Evolutionary conservation across 1,284 basidiomycete genomes (phyloP).

Genomic region (Sanghuangporus weigelae): DNA sequence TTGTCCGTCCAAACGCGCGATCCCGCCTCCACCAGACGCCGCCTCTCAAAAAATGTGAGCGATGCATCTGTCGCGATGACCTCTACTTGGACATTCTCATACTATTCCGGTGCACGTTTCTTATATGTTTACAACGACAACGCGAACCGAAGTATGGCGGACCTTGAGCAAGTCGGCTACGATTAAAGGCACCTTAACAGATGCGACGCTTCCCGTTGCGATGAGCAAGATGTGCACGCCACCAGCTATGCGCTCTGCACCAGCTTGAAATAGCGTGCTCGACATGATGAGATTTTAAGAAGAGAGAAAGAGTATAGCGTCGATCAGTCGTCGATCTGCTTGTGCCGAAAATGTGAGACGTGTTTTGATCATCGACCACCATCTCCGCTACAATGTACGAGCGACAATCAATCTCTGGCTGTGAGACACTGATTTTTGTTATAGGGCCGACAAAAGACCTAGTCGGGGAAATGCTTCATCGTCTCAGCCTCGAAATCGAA

Average conservation of each 20-base stretch:
- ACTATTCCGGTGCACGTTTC: slow-evolving; percentile 35
- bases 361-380: not conserved
- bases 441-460: not conserved
- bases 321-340: not conserved
- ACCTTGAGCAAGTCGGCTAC: slow-evolving; percentile 72
- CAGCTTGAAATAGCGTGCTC: slow-evolving; percentile 8
- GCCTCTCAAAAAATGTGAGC: slow-evolving; percentile 69
- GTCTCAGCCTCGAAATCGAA: not conserved
- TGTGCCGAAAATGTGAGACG: not conserved
- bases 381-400: not conserved
- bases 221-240: slow-evolving; percentile 76
- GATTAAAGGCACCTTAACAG: slow-evolving; percentile 89
- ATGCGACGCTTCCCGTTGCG: slow-evolving; percentile 90
- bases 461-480: not conserved
- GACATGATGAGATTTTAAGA: not conserved
- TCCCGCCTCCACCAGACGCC: slow-evolving; percentile 46
- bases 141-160: slow-evolving; percentile 24
- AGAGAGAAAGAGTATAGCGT: not conserved
- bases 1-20: slow-evolving; percentile 82
- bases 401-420: not conserved
- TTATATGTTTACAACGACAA: not conserved
- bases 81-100: slow-evolving; percentile 72
- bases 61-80: slow-evolving; percentile 80
- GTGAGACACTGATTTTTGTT: not conserved
- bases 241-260: slow-evolving; percentile 23